These are phyloP conservation scores for Pseudogymnoascus sp. DNA, from an alignment of 2,329 filamentous ascomycete genomes.

Conservation along the genomic window DNA sequence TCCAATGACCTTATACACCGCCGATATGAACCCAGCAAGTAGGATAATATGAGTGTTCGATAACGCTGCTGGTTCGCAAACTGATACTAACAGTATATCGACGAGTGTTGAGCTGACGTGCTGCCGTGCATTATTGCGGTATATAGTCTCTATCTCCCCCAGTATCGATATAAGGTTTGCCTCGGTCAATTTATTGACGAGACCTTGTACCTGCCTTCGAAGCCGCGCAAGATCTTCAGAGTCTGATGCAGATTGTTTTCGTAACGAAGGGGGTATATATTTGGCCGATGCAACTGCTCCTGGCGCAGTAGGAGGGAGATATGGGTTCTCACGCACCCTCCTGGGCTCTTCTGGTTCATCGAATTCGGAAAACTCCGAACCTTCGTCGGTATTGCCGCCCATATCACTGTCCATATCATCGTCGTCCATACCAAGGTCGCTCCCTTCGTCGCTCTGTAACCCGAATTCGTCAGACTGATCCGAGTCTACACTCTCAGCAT, in stretches of 20 bases:
- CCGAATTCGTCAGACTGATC: conserved; percentile 19
- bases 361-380: conserved; percentile 25
- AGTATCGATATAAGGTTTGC: conserved; percentile 81
- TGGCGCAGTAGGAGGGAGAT: conserved; percentile 58
- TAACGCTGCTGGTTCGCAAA: conserved; percentile 68
- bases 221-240: conserved; percentile 60
- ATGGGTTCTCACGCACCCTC: conserved; percentile 71
- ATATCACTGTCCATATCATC: conserved; percentile 29
- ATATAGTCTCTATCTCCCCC: conserved; percentile 72
- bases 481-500: conserved; percentile 22
- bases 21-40: conserved; percentile 80
- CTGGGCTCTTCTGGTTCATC: conserved; percentile 24
- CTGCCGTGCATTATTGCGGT: conserved; percentile 75
- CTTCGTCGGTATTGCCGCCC: conserved; percentile 19
- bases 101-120: conserved; percentile 76
- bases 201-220: conserved; percentile 72
- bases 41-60: conserved; percentile 87
- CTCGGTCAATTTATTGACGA: conserved; percentile 88
- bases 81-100: conserved; percentile 66
- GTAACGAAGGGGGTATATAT: conserved; percentile 83
- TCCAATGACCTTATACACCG: conserved; percentile 78
- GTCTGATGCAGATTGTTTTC: conserved; percentile 53
- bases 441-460: conserved; percentile 20
- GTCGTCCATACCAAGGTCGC: conserved; percentile 31
- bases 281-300: conserved; percentile 48